These are phyloP conservation scores for Pichia cactophila DNA, from an alignment of 1,139 yeast species.

Conservation along the genomic window DNA sequence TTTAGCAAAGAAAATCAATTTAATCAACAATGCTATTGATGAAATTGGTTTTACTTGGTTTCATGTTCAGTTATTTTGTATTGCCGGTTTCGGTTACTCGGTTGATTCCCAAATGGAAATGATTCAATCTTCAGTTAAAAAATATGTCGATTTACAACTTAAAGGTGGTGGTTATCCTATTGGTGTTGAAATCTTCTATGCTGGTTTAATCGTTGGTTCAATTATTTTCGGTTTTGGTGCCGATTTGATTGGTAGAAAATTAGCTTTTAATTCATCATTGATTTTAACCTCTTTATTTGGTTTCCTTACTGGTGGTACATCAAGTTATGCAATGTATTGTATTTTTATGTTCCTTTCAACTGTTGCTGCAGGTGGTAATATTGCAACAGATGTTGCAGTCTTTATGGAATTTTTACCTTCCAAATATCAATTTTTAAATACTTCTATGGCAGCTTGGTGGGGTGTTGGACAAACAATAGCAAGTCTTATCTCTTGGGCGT, in stretches of 20 bases:
- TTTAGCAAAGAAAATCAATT: conserved; percentile 20
- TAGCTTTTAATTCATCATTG: conserved; percentile 49
- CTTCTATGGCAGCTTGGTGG: conserved; percentile 55
- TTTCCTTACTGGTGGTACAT: conserved; percentile 47
- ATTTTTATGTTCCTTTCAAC: conserved; percentile 41
- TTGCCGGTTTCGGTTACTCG: conserved; percentile 59
- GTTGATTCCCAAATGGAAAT: conserved; percentile 52
- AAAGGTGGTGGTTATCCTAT: conserved; percentile 29
- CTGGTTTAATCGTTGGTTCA: conserved; percentile 51
- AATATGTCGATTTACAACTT: conserved; percentile 36
- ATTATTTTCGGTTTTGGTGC: conserved; percentile 52
- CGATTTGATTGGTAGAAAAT: conserved; percentile 50
- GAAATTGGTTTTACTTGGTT: conserved; percentile 47
- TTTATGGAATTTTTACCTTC: conserved; percentile 52
- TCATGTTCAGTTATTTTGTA: conserved; percentile 36
- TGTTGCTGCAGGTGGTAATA: conserved; percentile 52
- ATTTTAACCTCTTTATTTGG: conserved; percentile 44
- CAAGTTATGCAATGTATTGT: conserved; percentile 35
- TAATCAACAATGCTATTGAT: conserved; percentile 40
- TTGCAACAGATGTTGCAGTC: conserved; percentile 53
- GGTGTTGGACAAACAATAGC: conserved; percentile 56
- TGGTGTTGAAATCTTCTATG: conserved; percentile 29
- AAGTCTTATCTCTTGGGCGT: conserved; percentile 49
- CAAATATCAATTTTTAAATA: conserved; percentile 45
- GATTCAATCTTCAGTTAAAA: conserved; percentile 38